phyloP scores from a whole-genome alignment of 2,329 filamentous ascomycete genomes.

The Shiraia sp. region DNA sequence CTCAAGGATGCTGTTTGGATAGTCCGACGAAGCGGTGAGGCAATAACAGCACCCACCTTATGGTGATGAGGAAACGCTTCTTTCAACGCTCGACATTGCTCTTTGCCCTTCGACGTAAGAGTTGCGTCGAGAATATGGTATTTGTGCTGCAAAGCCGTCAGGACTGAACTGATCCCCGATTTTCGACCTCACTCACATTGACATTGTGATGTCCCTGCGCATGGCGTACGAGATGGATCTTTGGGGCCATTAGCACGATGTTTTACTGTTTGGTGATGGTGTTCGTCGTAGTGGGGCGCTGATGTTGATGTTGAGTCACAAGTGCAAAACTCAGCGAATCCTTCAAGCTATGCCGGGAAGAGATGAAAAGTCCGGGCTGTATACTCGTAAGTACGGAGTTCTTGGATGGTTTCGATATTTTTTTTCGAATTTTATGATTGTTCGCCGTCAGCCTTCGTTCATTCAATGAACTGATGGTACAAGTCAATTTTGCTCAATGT shows the following conservation, averaged over 20 bases:
- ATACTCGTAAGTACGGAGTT: too few relatives aligned
- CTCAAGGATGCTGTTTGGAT: constrained; percentile 74
- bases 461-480: too few relatives aligned
- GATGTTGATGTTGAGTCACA: background rate
- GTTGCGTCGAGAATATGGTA: constrained; percentile 75
- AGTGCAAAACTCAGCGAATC: background rate
- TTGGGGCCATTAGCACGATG: constrained; percentile 29
- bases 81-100: constrained; percentile 71
- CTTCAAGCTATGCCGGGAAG: background rate
- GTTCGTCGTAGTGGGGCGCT: constrained; percentile 5
- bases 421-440: too few relatives aligned
- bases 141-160: constrained; percentile 63
- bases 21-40: constrained; percentile 80
- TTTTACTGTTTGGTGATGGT: constrained; percentile 5
- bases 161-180: background rate
- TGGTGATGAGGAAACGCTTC: constrained; percentile 63
- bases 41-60: constrained; percentile 68
- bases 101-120: constrained; percentile 73
- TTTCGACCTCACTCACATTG: constrained; percentile 20
- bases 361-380: too few relatives aligned
- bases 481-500: too few relatives aligned
- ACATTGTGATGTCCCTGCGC: constrained; percentile 77
- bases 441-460: too few relatives aligned
- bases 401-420: too few relatives aligned
- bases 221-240: constrained; percentile 65